Evolutionary conservation across 2,329 filamentous ascomycete genomes (phyloP).

Genomic region (Hypoxylon sp.): DNA sequence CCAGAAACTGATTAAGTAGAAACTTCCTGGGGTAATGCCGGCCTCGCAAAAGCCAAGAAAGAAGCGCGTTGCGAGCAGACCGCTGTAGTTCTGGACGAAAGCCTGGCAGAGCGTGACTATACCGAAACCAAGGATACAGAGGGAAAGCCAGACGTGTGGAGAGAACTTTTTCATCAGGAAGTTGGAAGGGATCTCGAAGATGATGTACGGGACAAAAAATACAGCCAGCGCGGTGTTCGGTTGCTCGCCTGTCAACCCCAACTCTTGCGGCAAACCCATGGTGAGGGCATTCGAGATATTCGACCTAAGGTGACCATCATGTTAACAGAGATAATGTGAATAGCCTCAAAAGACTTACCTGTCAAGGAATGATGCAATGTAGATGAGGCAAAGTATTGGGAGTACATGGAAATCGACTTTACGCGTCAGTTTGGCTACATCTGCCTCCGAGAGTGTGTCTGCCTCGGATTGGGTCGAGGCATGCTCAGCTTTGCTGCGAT

Average conservation of each 20-base stretch:
- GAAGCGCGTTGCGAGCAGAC: constrained; percentile 63
- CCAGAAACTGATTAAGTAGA: constrained; percentile 74
- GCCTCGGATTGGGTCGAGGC: not conserved
- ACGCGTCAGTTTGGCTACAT: constrained; percentile 28
- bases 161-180: constrained; percentile 38
- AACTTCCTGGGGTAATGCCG: constrained; percentile 67
- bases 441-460: not conserved
- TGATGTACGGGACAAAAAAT: constrained; percentile 45
- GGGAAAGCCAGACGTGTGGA: constrained; percentile 40
- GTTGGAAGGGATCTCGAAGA: constrained; percentile 47
- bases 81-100: constrained; percentile 63
- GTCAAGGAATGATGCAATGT: constrained; percentile 42
- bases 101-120: constrained; percentile 65
- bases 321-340: not conserved
- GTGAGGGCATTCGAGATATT: constrained; percentile 46
- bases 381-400: constrained; percentile 41
- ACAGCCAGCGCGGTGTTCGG: constrained; percentile 41
- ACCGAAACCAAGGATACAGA: constrained; percentile 58
- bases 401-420: constrained; percentile 43
- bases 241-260: constrained; percentile 37
- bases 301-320: constrained; percentile 15
- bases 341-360: constrained; percentile 19
- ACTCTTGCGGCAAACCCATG: constrained; percentile 32
- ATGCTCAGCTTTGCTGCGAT: not conserved
- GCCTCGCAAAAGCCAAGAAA: constrained; percentile 67